phyloP scores from a whole-genome alignment of 805 yeast genomes.

The Yarrowia porcina region DNA sequence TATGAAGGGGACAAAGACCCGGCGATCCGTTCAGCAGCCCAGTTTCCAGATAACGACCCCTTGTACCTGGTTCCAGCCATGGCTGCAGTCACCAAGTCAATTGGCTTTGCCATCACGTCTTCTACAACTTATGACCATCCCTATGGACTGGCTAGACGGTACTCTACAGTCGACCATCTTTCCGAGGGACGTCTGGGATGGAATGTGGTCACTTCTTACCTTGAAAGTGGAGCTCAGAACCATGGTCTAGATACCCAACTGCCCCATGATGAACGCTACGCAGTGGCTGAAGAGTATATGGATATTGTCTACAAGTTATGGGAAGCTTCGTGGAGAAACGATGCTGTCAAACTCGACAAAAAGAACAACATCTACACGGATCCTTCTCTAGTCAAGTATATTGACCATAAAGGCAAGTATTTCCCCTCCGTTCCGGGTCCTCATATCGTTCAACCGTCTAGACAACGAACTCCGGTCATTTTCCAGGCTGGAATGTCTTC shows the following conservation, averaged over 20 bases:
- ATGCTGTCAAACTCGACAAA: constrained; percentile 39
- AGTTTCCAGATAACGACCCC: constrained; percentile 44
- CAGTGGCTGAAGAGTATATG: constrained; percentile 43
- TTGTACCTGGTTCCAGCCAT: constrained; percentile 42
- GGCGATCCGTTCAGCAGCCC: constrained; percentile 39
- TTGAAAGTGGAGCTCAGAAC: constrained; percentile 45
- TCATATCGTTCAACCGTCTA: constrained; percentile 44
- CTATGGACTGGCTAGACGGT: constrained; percentile 43
- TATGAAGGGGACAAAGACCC: constrained; percentile 43
- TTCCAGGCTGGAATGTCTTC: constrained; percentile 48
- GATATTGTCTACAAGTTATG: constrained; percentile 43
- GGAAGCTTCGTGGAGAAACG: constrained; percentile 47
- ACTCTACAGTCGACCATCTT: constrained; percentile 47
- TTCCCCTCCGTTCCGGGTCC: constrained; percentile 45
- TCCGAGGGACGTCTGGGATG: constrained; percentile 47
- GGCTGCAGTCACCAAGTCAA: constrained; percentile 45
- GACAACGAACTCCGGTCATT: constrained; percentile 46
- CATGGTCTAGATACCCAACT: constrained; percentile 42
- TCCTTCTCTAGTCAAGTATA: constrained; percentile 44
- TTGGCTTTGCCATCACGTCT: constrained; percentile 45
- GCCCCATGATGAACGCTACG: constrained; percentile 45
- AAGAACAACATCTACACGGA: constrained; percentile 30
- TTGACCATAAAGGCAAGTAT: constrained; percentile 44
- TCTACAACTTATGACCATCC: constrained; percentile 47
- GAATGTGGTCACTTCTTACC: constrained; percentile 48